Base-by-base conservation (phyloP, 345 rosid genomes). In the Euphorbia pulcherrima region DNA sequence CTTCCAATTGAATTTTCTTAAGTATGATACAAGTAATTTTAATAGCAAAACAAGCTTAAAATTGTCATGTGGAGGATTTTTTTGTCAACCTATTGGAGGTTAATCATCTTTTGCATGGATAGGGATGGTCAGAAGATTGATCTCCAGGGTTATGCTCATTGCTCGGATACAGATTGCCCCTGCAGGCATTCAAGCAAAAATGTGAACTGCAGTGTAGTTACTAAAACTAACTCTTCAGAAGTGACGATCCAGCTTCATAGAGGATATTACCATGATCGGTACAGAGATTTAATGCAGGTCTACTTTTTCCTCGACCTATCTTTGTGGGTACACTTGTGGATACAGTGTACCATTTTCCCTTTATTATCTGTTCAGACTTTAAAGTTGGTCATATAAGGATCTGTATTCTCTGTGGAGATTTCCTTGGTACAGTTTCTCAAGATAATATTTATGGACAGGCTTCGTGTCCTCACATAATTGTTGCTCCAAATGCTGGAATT, bases 401-500 rank as follows among this genome's bases (percentile, higher is more conserved):
- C 3, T 20, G 24, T 62, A 52, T 51, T 47, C 21, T 47, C 35
- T 68, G 29, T 27, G 47, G 30, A 62, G 44, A 58, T 69, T 27
- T 60, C 11, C 23, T 56, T 21, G 37, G 41, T 35, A 24, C 40
- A 28, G 14, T 69, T 62, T 56, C 56, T 73, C 59, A 69, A 47
- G 61, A 59, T 56, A 62, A 58, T 26, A 46, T 72, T 47, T 71
- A 29, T 67, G 61, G 58, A 61, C 83, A 91, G 96, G 79, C 84
- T 78, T 80, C 88, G 40, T 74, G 69, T 75, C 96, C 95, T 65
- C 83, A 89, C 74, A 61, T 90, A 67, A 63, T 94, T 71, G 79
- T 94, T 68, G 95, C 89, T 74, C 93, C 87, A 47, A 94, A 94
- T 77, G 97, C 92, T 17, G 97, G 96, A 64, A 54, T 91, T 53